These are phyloP conservation scores for Scolecobasidium constrictum DNA, from an alignment of 2,329 filamentous ascomycete genomes.

Conservation along the genomic window DNA sequence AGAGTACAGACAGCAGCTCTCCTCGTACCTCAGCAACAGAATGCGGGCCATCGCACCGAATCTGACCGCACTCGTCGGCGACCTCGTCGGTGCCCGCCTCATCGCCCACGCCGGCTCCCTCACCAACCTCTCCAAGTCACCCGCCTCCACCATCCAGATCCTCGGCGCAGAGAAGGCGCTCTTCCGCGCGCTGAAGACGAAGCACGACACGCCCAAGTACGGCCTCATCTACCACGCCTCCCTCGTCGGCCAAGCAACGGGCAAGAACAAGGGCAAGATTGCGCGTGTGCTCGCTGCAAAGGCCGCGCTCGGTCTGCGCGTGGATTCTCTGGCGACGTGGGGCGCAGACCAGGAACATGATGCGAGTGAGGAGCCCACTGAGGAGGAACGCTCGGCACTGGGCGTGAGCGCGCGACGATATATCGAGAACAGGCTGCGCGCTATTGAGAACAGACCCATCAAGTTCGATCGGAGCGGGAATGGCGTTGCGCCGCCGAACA, in stretches of 20 bases:
- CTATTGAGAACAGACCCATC: constrained; percentile 82
- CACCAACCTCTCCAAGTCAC: constrained; percentile 88
- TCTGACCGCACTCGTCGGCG: constrained; percentile 83
- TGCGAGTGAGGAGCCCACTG: constrained; percentile 49
- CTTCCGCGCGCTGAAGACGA: constrained; percentile 96
- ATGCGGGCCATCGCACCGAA: constrained; percentile 98
- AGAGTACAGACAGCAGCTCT: constrained; percentile 79
- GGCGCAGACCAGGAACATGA: constrained; percentile 33
- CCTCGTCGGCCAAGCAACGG: constrained; percentile 90
- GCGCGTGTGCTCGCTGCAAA: constrained; percentile 93
- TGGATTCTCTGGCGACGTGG: constrained; percentile 79
- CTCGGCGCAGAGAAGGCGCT: constrained; percentile 97
- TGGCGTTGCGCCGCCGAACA: constrained; percentile 43
- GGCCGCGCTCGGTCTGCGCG: constrained; percentile 82
- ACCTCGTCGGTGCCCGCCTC: constrained; percentile 85
- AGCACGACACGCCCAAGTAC: constrained; percentile 98
- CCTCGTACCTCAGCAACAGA: constrained; percentile 77
- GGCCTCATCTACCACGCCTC: constrained; percentile 63
- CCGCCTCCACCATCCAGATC: constrained; percentile 94
- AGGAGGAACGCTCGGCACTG: constrained; percentile 78
- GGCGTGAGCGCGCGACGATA: constrained; percentile 62
- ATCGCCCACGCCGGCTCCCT: constrained; percentile 93
- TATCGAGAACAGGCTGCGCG: constrained; percentile 65
- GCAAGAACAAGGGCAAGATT: constrained; percentile 99
- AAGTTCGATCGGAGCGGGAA: constrained; percentile 65